A percentile compares a stretch with the other conserved stretches of the same genome.
Conservation (phyloP, 2,329 filamentous ascomycete species). For the Amesomyces nigricolor region DNA sequence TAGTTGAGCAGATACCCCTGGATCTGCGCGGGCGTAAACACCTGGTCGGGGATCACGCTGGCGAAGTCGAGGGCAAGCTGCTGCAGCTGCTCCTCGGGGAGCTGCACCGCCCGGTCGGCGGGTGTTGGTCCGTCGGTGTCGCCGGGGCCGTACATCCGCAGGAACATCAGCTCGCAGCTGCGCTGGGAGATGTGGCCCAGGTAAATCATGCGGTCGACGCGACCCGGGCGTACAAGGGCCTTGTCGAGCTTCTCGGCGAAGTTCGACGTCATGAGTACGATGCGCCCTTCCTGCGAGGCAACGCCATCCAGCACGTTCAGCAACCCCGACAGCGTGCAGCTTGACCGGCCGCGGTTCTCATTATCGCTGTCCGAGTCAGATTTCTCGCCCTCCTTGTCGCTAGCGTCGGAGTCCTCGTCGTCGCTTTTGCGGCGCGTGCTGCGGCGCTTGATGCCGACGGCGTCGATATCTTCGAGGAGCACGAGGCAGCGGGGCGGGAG, state of each 20-base stretch:
- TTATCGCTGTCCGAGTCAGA: constrained; percentile 11
- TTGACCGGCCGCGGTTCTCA: constrained; percentile 15
- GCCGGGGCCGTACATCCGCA: constrained; percentile 39
- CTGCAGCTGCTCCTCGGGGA: constrained; percentile 28
- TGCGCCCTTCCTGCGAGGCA: constrained; percentile 61
- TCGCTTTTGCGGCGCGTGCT: not conserved
- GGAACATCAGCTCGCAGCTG: constrained; percentile 42
- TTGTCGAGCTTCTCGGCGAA: constrained; percentile 58
- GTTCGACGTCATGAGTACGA: constrained; percentile 72
- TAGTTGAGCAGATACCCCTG: constrained; percentile 45
- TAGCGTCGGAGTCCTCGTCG: constrained; percentile 5
- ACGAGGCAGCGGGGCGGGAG: constrained; percentile 39
- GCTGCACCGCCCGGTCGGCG: constrained; percentile 4
- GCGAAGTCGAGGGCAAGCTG: constrained; percentile 51
- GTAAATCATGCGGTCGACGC: constrained; percentile 58
- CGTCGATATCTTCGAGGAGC: constrained; percentile 52
- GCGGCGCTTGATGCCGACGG: constrained; percentile 41
- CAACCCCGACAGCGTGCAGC: constrained; percentile 56
- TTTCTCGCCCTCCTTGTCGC: constrained; percentile 23
- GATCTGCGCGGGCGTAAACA: constrained; percentile 45
- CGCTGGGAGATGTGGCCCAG: constrained; percentile 46
- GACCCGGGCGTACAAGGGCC: constrained; percentile 59
- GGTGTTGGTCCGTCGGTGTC: constrained; percentile 25
- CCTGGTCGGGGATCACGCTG: constrained; percentile 43
- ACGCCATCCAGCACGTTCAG: constrained; percentile 68